Conservation (phyloP, 805 yeast species). For the Gaillardinia entomophila region DNA sequence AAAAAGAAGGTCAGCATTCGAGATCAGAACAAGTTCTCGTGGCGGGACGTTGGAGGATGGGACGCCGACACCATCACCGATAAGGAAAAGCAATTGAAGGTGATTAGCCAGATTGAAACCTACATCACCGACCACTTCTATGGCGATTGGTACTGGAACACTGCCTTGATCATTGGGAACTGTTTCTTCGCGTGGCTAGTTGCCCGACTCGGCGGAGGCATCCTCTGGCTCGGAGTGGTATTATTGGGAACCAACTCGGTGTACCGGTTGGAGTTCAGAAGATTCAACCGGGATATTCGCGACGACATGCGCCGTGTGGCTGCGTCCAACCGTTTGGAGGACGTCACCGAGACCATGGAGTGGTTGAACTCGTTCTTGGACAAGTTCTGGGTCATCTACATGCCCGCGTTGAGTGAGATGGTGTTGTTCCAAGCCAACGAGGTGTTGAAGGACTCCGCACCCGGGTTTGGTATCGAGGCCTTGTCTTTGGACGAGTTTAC, state of each 20-base stretch:
- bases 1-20: conserved; percentile 18
- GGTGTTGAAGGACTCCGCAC: conserved; percentile 62
- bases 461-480: conserved; percentile 79
- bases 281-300: conserved; percentile 67
- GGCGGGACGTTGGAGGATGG: conserved; percentile 39
- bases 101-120: conserved; percentile 39
- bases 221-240: conserved; percentile 57
- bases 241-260: conserved; percentile 58
- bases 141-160: conserved; percentile 70
- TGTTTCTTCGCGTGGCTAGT: conserved; percentile 67
- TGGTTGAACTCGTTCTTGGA: conserved; percentile 76
- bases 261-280: conserved; percentile 66
- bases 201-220: conserved; percentile 59
- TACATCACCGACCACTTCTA: conserved; percentile 65
- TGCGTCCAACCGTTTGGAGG: conserved; percentile 59
- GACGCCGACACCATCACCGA: conserved; percentile 14
- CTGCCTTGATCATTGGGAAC: conserved; percentile 57
- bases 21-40: conserved; percentile 30
- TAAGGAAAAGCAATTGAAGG: conserved; percentile 18
- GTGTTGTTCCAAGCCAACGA: conserved; percentile 69
- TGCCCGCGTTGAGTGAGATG: conserved; percentile 78
- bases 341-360: conserved; percentile 65
- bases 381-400: conserved; percentile 82
- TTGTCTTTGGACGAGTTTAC: conserved; percentile 72
- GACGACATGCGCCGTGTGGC: conserved; percentile 69